Conservation (phyloP, 2,329 filamentous ascomycete species). For the Apiospora pterosperma region DNA sequence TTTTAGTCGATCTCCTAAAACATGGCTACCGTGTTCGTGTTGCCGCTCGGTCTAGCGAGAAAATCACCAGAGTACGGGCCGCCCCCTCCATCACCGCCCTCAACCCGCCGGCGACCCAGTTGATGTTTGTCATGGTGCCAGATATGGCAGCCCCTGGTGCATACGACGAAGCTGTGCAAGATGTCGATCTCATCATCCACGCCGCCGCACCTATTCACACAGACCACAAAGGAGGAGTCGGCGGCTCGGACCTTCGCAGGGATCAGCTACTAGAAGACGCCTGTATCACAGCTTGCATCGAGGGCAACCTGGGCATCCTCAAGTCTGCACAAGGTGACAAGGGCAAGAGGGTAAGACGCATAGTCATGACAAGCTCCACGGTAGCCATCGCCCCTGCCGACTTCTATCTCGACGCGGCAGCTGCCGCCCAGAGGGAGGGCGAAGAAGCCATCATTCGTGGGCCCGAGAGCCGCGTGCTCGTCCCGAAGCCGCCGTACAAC, state of each 20-base stretch:
- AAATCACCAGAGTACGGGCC: slow-evolving; percentile 22
- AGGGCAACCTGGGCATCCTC: slow-evolving; percentile 21
- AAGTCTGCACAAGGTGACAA: slow-evolving; percentile 15
- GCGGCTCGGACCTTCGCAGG: slow-evolving; percentile 15
- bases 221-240: not conserved
- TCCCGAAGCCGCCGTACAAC: slow-evolving; percentile 6
- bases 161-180: slow-evolving; percentile 29
- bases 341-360: slow-evolving; percentile 16
- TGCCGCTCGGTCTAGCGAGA: slow-evolving; percentile 29
- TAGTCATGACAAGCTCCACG: slow-evolving; percentile 26
- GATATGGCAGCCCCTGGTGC: slow-evolving; percentile 25
- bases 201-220: slow-evolving; percentile 19
- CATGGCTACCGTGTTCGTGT: slow-evolving; percentile 33
- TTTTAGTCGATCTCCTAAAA: slow-evolving; percentile 27
- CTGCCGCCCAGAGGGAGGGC: not conserved
- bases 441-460: not conserved
- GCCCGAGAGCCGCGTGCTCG: slow-evolving; percentile 6
- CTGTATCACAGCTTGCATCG: slow-evolving; percentile 11
- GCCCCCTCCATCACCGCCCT: slow-evolving; percentile 23
- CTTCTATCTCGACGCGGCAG: not conserved
- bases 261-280: slow-evolving; percentile 5
- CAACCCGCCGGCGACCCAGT: slow-evolving; percentile 14
- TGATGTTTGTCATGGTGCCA: slow-evolving; percentile 29
- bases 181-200: slow-evolving; percentile 25
- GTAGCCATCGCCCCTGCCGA: slow-evolving; percentile 18